A percentile compares a stretch with the other conserved stretches of the same genome.
phyloP scores from a whole-genome alignment of 1,284 basidiomycete genomes.

The Trametes pubescens region DNA sequence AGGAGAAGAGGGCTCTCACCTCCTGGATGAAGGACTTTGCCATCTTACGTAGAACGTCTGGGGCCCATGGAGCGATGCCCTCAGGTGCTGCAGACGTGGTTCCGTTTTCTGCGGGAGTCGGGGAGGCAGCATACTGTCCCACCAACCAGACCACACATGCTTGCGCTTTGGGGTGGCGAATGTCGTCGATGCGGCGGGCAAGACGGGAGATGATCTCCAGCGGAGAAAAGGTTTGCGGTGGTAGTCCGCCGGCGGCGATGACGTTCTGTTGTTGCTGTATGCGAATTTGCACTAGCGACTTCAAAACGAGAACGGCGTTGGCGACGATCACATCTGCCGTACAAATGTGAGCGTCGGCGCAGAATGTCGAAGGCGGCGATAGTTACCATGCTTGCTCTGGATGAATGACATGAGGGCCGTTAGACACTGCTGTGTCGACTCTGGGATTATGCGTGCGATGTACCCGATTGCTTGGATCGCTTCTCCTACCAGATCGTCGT shows the following conservation, averaged over 20 bases:
- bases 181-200: slow-evolving; percentile 77
- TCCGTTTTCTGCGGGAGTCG: slow-evolving; percentile 33
- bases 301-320: slow-evolving; percentile 84
- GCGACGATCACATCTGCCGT: slow-evolving; percentile 72
- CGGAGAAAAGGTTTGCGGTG: slow-evolving; percentile 55
- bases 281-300: slow-evolving; percentile 80
- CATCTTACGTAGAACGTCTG: slow-evolving; percentile 83
- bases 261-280: slow-evolving; percentile 47
- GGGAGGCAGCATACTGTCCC: slow-evolving; percentile 73
- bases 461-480: slow-evolving; percentile 82
- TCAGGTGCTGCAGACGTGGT: slow-evolving; percentile 42
- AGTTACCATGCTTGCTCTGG: slow-evolving; percentile 72
- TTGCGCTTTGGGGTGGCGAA: slow-evolving; percentile 79
- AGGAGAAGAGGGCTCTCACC: slow-evolving; percentile 47
- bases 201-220: slow-evolving; percentile 78
- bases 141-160: slow-evolving; percentile 92
- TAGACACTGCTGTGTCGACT: slow-evolving; percentile 75
- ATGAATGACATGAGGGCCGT: slow-evolving; percentile 82
- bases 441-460: slow-evolving; percentile 73
- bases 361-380: slow-evolving; percentile 44
- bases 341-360: not conserved
- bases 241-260: slow-evolving; percentile 30
- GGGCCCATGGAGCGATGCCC: slow-evolving; percentile 75
- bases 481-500: slow-evolving; percentile 74
- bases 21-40: slow-evolving; percentile 79